Evolutionary conservation across 768 basidiomycete genomes (phyloP).

Genomic region (Leccinum subgranulosum): DNA sequence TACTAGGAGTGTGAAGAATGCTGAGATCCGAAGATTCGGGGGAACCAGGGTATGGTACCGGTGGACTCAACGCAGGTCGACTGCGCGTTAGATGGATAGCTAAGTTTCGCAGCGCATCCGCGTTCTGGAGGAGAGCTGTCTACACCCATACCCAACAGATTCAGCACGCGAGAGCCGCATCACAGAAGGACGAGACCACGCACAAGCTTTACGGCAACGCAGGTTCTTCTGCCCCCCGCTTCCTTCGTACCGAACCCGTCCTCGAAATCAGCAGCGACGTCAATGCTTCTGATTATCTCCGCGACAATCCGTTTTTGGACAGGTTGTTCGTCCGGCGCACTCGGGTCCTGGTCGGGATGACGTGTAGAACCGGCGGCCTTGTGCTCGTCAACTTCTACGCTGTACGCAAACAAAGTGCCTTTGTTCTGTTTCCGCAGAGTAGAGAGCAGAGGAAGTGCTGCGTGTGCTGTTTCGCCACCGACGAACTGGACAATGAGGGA

Average conservation of each 20-base stretch:
- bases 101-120: constrained; percentile 55
- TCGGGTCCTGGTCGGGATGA: constrained; percentile 3
- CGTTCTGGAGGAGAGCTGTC: constrained; percentile 69
- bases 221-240: constrained; percentile 53
- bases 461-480: constrained; percentile 78
- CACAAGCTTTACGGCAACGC: constrained; percentile 85
- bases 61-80: constrained; percentile 31
- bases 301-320: constrained; percentile 62
- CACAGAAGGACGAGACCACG: constrained; percentile 18
- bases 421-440: constrained; percentile 63
- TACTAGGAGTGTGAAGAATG: constrained; percentile 35
- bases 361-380: constrained; percentile 37
- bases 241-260: constrained; percentile 34
- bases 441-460: constrained; percentile 61
- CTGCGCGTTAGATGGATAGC: constrained; percentile 55
- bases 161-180: background rate
- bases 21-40: constrained; percentile 58
- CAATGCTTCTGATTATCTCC: constrained; percentile 75
- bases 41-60: constrained; percentile 67
- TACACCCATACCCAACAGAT: constrained; percentile 20
- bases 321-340: constrained; percentile 20
- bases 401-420: constrained; percentile 78
- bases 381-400: constrained; percentile 75
- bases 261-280: constrained; percentile 82
- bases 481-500: constrained; percentile 59